These are phyloP conservation scores for Gossypium trilobum DNA, from an alignment of 441 rosid genomes.

Conservation along the genomic window DNA sequence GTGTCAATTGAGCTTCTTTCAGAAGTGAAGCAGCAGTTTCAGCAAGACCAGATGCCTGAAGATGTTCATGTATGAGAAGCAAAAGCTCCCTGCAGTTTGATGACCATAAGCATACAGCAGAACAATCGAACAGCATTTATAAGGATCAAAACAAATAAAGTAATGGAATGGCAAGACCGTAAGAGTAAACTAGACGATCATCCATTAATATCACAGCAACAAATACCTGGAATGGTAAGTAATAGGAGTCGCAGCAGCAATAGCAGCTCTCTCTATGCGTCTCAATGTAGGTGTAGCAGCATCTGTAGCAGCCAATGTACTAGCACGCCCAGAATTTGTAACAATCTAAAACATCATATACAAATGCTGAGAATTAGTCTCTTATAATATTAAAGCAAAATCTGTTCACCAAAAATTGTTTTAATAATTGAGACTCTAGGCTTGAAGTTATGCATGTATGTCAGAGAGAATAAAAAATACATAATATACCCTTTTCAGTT, in stretches of 20 bases:
- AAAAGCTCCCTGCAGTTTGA: slow-evolving; percentile 67
- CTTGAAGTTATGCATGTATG: background rate
- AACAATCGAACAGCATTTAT: background rate
- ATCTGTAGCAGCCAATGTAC: slow-evolving; percentile 89
- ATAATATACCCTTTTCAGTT: background rate
- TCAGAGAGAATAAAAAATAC: background rate
- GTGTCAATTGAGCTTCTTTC: slow-evolving; percentile 85
- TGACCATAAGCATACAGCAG: slow-evolving; percentile 10
- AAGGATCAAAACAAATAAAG: background rate
- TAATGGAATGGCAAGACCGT: background rate
- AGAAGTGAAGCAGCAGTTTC: slow-evolving; percentile 58
- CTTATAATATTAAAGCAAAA: background rate
- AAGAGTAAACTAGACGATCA: background rate
- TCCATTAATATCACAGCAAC: background rate
- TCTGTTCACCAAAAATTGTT: background rate
- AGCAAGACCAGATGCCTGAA: slow-evolving; percentile 80
- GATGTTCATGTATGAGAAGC: slow-evolving; percentile 91
- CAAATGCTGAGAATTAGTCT: slow-evolving; percentile 6
- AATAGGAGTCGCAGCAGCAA: slow-evolving; percentile 94
- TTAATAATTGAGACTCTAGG: background rate
- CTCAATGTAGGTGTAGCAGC: slow-evolving; percentile 94
- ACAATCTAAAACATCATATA: slow-evolving; percentile 57
- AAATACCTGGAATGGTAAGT: slow-evolving; percentile 73
- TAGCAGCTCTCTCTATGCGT: slow-evolving; percentile 97
- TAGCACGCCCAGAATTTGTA: slow-evolving; percentile 92